Percentiles rank a stretch among this genome's conserved stretches.
These are phyloP conservation scores for Asclepias syriaca DNA, from an alignment of 257 asterid genomes.

Conservation along the genomic window DNA sequence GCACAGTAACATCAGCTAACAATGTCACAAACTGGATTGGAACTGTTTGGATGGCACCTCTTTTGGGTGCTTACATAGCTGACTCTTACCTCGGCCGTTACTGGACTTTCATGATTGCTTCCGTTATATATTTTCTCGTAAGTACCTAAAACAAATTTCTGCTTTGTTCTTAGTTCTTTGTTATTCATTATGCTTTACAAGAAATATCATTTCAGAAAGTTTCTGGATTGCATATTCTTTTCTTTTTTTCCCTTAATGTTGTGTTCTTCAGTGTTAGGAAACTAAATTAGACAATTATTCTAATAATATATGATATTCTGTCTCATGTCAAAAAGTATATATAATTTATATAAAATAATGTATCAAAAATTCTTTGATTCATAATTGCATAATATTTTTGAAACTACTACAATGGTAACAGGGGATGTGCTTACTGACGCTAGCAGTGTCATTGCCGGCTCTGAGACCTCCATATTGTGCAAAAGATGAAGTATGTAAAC, in stretches of 20 bases:
- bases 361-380: too few species aligned
- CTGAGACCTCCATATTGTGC: conserved; percentile 49
- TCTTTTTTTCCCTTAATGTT: too few species aligned
- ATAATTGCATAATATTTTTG: background rate
- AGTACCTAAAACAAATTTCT: background rate
- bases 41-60: conserved; percentile 76
- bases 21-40: conserved; percentile 80
- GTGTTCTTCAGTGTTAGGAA: too few species aligned
- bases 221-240: too few species aligned
- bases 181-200: background rate
- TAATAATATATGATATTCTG: too few species aligned
- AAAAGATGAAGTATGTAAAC: conserved; percentile 35
- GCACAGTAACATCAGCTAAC: conserved; percentile 67
- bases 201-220: too few species aligned
- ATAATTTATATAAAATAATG: too few species aligned
- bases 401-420: conserved; percentile 13
- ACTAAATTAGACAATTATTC: too few species aligned
- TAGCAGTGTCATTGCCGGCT: conserved; percentile 52
- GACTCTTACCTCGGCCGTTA: conserved; percentile 70
- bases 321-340: too few species aligned
- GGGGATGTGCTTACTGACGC: conserved; percentile 65
- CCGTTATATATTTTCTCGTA: conserved; percentile 52
- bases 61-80: conserved; percentile 70
- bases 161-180: background rate
- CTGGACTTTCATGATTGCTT: conserved; percentile 63